These are phyloP conservation scores for Plasmodium fragile DNA, from an alignment of 169 alveolate genomes.

Conservation along the genomic window DNA sequence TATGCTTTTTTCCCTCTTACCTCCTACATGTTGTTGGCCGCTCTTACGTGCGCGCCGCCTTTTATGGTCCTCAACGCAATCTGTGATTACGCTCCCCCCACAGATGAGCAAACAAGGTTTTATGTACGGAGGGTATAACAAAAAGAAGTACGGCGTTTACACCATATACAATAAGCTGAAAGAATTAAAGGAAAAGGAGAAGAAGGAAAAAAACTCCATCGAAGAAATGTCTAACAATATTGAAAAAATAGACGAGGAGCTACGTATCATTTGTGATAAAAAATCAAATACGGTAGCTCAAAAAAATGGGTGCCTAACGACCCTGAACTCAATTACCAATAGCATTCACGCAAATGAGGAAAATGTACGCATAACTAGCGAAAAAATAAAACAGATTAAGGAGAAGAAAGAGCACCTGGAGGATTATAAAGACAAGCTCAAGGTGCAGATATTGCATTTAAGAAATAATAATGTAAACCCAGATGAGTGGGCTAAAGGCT, in stretches of 20 bases:
- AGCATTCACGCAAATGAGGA: slow-evolving; percentile 51
- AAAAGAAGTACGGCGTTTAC: slow-evolving; percentile 69
- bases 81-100: background rate
- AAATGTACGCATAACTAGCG: slow-evolving; percentile 37
- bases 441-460: slow-evolving; percentile 62
- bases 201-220: slow-evolving; percentile 40
- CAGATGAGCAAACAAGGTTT: slow-evolving; percentile 77
- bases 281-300: slow-evolving; percentile 44
- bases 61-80: background rate
- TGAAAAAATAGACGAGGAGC: slow-evolving; percentile 64
- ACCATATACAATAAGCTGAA: slow-evolving; percentile 55
- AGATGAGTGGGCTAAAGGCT: slow-evolving; percentile 26
- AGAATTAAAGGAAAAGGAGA: slow-evolving; percentile 63
- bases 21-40: background rate
- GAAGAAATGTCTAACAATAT: slow-evolving; percentile 39
- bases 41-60: background rate
- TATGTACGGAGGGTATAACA: slow-evolving; percentile 63
- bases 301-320: slow-evolving; percentile 65
- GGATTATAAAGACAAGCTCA: slow-evolving; percentile 50
- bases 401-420: slow-evolving; percentile 54
- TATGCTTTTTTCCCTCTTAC: background rate
- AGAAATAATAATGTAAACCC: slow-evolving; percentile 64
- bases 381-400: slow-evolving; percentile 38
- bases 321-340: slow-evolving; percentile 57
- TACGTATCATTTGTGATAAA: slow-evolving; percentile 38